These are phyloP conservation scores for Allodekkera sacchari DNA, from an alignment of 805 yeast species.

Conservation along the genomic window DNA sequence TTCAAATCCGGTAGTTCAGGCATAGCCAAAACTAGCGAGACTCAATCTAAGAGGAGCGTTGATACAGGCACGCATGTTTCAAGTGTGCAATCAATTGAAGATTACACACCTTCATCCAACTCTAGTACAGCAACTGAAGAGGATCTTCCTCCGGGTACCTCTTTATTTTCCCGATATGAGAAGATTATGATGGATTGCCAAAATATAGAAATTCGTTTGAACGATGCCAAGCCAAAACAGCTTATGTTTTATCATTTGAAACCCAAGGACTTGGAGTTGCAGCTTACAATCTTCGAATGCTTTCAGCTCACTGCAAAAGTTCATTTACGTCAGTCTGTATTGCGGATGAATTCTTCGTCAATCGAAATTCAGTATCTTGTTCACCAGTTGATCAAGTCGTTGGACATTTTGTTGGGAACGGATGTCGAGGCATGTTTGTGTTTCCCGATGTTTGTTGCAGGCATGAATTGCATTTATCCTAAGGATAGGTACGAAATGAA, in stretches of 20 bases:
- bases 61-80: too few relatives aligned
- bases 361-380: conserved; percentile 55
- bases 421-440: conserved; percentile 64
- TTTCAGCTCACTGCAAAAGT: conserved; percentile 63
- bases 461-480: conserved; percentile 52
- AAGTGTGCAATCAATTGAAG: too few relatives aligned
- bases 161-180: conserved; percentile 15
- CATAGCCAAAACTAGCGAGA: too few relatives aligned
- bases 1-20: too few relatives aligned
- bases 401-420: conserved; percentile 57
- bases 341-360: conserved; percentile 50
- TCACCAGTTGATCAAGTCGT: conserved; percentile 42
- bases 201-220: conserved; percentile 41
- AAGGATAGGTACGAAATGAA: conserved; percentile 46
- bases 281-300: conserved; percentile 61
- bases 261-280: conserved; percentile 50
- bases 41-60: too few relatives aligned
- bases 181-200: conserved; percentile 27
- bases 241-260: conserved; percentile 30
- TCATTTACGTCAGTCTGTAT: conserved; percentile 58
- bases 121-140: too few relatives aligned
- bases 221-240: conserved; percentile 43
- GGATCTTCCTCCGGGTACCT: too few relatives aligned
- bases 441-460: conserved; percentile 74
- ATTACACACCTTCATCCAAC: too few relatives aligned